Base-by-base conservation (phyloP, 805 yeast genomes). In the Metschnikowia colocasiae region DNA sequence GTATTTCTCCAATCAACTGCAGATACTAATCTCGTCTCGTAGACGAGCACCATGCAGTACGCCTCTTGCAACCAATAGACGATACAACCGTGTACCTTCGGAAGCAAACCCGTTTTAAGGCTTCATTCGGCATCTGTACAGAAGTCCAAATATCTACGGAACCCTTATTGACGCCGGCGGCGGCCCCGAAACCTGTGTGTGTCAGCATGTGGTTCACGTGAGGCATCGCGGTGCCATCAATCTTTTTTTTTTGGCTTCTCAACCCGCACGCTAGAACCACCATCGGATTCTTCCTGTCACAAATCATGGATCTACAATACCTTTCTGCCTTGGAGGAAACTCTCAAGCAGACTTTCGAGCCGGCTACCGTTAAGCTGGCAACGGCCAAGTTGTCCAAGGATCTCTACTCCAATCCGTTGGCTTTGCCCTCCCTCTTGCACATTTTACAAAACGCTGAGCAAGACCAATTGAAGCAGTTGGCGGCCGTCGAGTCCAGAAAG, bases 401-500 rank as follows among this genome's bases (percentile, higher is more conserved):
- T 83, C 84, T 65, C 90, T 56, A 87, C 71, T 72, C 79, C 49
- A 80, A 82, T 58, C 80, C 87, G 23, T 71, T 78, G 56, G 79
- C 92, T 16, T 76, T 92, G 50, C 94, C 96, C 16, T 83, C 96
- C 9, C 74, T 92, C 64, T 73, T 92, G 58, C 94, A 87, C 60
- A 80, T 94, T 51, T 75, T 89, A 61, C 90, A 87, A 67, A 76
- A 74, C 55, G 82, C 83, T 56, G 69, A 76, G 34, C 83, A 83
- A 59, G 84, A 79, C 54, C 87, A 86, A 59, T 64, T 91, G 57
- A 85, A 87, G 60, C 96, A 90, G 68, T 76, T 94, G 52, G 95
- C 97, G n/a, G 95, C 97, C 52, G 96, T 94, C 53, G 99, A 94
- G 72, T 89, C 91, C 34, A 82, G 96, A 70, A 94, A 94, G 67